Base-by-base conservation (phyloP, 106 monocot genomes). In the Platanthera guangdongensis region DNA sequence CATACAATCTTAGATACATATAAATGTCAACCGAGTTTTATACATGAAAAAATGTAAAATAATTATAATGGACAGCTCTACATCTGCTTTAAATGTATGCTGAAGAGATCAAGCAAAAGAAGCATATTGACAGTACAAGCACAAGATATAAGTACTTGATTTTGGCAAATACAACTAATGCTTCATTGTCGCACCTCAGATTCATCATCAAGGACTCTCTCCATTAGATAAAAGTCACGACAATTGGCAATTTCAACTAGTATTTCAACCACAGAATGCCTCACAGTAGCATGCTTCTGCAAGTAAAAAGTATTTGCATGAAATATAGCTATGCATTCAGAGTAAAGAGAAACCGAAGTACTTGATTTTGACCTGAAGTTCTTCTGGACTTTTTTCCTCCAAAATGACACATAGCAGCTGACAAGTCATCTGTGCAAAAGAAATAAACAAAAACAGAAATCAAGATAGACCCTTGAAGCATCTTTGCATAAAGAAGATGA, bases 161-260 rank as follows among this genome's bases (percentile, higher is more conserved):
- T 14, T 5, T 47, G 46, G 47, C 1, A 69, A 13, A 6, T 7
- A 16, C 15, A 47, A 70, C 47, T 14, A 47, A 47, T 48, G 15
- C 45, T 70, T 72, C 21, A 19, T 9, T 51, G 54, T 65, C 4
- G 71, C 74, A 99, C 97, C 94, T 94, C 94, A 76, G 84, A 92
- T 75, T 89, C 89, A 88, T 94, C 94, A 82, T 97, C 97, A 75
- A 82, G 76, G 69, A 94, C 85, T 54, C 83, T 97, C 80, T 97
- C 97, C 97, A 97, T 97, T 65, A 97, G 77, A 82, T 97, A 97
- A 48, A 97, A 47, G 78, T 97, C 97, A 75, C 89, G 89, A 69
- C 50, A 72, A 81, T 86, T 91, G 28, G 80, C 21, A 52, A 99
- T 85, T 79, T 99, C 94, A 19, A 68, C 78, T 46, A 99, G 77